These are phyloP conservation scores for Coniosporium apollinis DNA, from an alignment of 495 filamentous ascomycete species.

Conservation along the genomic window DNA sequence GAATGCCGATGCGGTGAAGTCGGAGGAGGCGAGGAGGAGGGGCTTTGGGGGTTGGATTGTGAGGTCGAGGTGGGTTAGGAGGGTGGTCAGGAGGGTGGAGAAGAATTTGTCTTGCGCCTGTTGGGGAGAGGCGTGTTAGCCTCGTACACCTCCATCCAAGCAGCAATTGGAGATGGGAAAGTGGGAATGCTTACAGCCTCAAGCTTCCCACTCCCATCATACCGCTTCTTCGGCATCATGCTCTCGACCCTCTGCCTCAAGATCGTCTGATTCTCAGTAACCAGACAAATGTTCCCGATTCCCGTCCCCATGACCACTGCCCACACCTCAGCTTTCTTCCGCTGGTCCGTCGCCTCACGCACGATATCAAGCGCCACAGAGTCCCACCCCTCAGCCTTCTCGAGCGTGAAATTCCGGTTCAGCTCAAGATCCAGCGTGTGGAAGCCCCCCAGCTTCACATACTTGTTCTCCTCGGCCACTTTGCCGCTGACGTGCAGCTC, in stretches of 20 bases:
- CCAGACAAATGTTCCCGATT: slow-evolving; percentile 78
- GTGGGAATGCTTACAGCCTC: too few species aligned
- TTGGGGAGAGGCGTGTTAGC: too few species aligned
- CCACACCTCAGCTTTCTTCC: slow-evolving; percentile 52
- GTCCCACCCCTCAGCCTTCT: slow-evolving; percentile 77
- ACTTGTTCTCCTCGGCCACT: slow-evolving; percentile 67
- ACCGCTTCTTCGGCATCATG: slow-evolving; percentile 56
- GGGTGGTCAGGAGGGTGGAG: slow-evolving; percentile 54
- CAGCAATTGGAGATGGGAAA: neutral
- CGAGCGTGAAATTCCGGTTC: slow-evolving; percentile 70
- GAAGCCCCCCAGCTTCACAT: slow-evolving; percentile 66
- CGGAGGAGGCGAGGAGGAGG: slow-evolving; percentile 76
- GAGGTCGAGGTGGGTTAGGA: slow-evolving; percentile 67
- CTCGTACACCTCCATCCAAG: too few species aligned
- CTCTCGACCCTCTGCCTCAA: slow-evolving; percentile 76
- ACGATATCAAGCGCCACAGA: slow-evolving; percentile 67
- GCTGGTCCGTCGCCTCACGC: slow-evolving; percentile 59
- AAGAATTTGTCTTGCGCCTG: slow-evolving; percentile 67
- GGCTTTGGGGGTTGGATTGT: slow-evolving; percentile 43
- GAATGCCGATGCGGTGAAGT: slow-evolving; percentile 70
- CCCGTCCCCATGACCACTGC: slow-evolving; percentile 94
- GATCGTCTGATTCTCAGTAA: slow-evolving; percentile 81
- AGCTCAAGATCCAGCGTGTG: slow-evolving; percentile 87
- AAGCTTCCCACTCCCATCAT: too few species aligned
- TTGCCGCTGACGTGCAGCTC: slow-evolving; percentile 73